Base-by-base conservation (phyloP, 352 stramenopile species). In the Phytophthora uliginosa region DNA sequence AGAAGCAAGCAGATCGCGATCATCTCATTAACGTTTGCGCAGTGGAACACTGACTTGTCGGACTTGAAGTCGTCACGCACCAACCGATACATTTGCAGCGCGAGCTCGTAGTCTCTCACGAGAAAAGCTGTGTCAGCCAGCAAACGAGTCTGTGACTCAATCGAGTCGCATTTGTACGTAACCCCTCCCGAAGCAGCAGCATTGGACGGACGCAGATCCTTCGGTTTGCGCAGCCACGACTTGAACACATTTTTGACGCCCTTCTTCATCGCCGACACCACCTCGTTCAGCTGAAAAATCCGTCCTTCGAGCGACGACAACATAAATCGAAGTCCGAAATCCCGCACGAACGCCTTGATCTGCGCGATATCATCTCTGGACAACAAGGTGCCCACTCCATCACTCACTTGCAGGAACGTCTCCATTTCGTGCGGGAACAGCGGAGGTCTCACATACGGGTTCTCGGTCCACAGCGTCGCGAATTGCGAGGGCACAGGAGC, bases 181-280 rank as follows among this genome's bases (percentile, higher is more conserved):
- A 92, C 72, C 1, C 67, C 60, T 20, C 66, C 76, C 5, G 73
- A 76, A 6, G 38, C 51, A 3, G 56, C 55, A 10, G 59, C 26
- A 50, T 63, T 76, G 3, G 66, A 73, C 12, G 73, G 65, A 34
- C 79, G 72, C 22, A 93, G 68, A 59, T 96, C 91, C 51, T 95
- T 94, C 4, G 91, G 89, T 70, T 97, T 97, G n/a, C 89, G 91
- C 47, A 95, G 76, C 90, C 92, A 97, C 51, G 89, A 98, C 74
- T 97, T 97, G 66, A 97, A 92, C 20, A 97, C 87, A 59, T 98
- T 98, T 67, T 97, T 97, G 52, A 98, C 89, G 34, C 93, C 93
- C 56, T 98, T 98, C 50, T 96, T 95, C 79, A 94, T 94, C 7
- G 89, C 92, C 4, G 90, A 96, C 7, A 98, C 92, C 28, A 91